Evolutionary conservation across 2,329 filamentous ascomycete genomes (phyloP).

Genomic region (Pseudogymnoascus sp.): DNA sequence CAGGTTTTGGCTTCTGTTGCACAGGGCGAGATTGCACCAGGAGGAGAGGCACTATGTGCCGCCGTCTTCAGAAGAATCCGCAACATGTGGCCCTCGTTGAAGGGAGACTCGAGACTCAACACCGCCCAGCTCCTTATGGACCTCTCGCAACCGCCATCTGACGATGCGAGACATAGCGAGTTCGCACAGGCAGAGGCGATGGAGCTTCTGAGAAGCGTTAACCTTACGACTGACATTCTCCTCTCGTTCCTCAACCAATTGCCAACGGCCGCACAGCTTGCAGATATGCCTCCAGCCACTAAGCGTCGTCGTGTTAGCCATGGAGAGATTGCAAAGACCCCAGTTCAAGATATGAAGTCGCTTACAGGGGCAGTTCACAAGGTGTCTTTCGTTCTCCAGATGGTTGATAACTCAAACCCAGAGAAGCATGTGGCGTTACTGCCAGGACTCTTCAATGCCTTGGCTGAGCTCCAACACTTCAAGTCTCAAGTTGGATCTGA

Average conservation of each 20-base stretch:
- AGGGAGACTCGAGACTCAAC: constrained; percentile 50
- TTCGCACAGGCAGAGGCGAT: constrained; percentile 51
- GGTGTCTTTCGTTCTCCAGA: constrained; percentile 78
- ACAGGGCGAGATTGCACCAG: constrained; percentile 33
- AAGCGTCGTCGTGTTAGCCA: constrained; percentile 76
- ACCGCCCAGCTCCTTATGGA: constrained; percentile 57
- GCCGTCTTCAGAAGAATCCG: constrained; percentile 62
- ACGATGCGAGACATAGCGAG: constrained; percentile 24
- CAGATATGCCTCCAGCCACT: constrained; percentile 61
- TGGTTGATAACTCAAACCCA: constrained; percentile 74
- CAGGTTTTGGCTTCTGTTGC: constrained; percentile 44
- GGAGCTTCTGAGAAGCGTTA: constrained; percentile 63
- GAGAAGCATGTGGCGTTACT: constrained; percentile 69
- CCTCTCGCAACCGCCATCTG: constrained; percentile 40
- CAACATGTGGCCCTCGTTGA: constrained; percentile 65
- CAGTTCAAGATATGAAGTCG: constrained; percentile 56
- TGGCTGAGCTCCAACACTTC: constrained; percentile 83
- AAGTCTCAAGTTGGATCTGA: constrained; percentile 75
- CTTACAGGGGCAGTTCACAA: constrained; percentile 61
- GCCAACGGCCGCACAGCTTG: constrained; percentile 63
- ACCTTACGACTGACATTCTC: constrained; percentile 66
- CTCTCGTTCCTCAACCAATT: constrained; percentile 65
- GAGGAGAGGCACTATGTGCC: constrained; percentile 45
- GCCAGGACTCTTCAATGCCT: constrained; percentile 68
- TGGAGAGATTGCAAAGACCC: constrained; percentile 53